Base-by-base conservation (phyloP, 345 rosid genomes). In the Ricinus communis region DNA sequence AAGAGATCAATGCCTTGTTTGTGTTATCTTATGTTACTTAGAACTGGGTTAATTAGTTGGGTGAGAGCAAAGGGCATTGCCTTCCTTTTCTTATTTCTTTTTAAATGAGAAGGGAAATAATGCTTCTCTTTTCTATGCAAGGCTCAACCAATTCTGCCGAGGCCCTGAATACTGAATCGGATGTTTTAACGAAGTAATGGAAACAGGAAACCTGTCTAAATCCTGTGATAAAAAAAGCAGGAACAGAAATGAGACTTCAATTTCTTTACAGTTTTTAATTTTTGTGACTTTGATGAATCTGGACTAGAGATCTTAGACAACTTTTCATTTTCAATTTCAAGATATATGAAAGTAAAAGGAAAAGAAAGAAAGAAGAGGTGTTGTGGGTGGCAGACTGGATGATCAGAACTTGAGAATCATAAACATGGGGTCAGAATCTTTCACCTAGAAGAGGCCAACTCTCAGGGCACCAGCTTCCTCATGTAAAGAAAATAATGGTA, bases 351-450 rank as follows among this genome's bases (percentile, higher is more conserved):
- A 2, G 38, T 31, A n/a, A 67, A 12, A 12, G 52, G 31, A 36
- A 31, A 31, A 5, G 16, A n/a, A 47, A 28, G 1, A n/a, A n/a
- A n/a, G n/a, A n/a, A 41, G 24, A 5, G 2, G 51, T 43, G 1
- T 58, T 16, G 51, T 38, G 38, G 51, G 51, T 62, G 38, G 54
- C 62, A 63, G 75, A 63, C 67, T 24, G 58, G 16, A 33, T 30
- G 69, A 19, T 62, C 52, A 51, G 68, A 58, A 16, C 0, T 16
- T 27, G 38, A 63, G 52, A 22, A 64, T 25, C 21, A 18, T 18
- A 46, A 61, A 65, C 56, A 40, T 55, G 18, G 47, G 45, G 47
- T 73, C 70, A 56, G 70, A 73, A 56, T 54, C 76, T 45, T 22
- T 55, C 57, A 49, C 43, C 38, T 18, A 16, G 36, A 41, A 5